Evolutionary conservation across 495 filamentous ascomycete genomes (phyloP).

Genomic region (Glarea lozoyensis): DNA sequence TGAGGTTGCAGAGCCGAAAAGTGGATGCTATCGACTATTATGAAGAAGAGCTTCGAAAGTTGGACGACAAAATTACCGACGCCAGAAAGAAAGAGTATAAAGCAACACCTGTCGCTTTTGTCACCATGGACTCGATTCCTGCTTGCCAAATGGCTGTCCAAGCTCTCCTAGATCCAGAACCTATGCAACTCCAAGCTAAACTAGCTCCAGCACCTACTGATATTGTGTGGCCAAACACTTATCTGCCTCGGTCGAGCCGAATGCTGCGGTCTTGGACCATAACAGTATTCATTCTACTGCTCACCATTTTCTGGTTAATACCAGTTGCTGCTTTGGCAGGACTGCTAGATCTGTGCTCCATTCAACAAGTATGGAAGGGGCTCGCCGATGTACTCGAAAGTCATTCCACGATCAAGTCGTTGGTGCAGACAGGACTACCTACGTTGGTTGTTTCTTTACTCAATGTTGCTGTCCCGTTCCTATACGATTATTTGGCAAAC

Average conservation of each 20-base stretch:
- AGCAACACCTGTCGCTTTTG: slow-evolving; percentile 79
- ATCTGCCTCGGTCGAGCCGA: slow-evolving; percentile 63
- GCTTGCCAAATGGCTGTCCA: slow-evolving; percentile 90
- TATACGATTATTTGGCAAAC: slow-evolving; percentile 89
- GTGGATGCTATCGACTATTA: slow-evolving; percentile 93
- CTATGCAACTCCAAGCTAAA: slow-evolving; percentile 74
- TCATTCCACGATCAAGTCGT: slow-evolving; percentile 58
- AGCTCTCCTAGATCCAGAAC: slow-evolving; percentile 80
- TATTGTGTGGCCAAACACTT: slow-evolving; percentile 89
- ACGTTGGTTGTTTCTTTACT: slow-evolving; percentile 77
- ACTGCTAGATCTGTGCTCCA: slow-evolving; percentile 66
- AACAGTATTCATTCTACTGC: slow-evolving; percentile 67
- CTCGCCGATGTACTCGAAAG: slow-evolving; percentile 56
- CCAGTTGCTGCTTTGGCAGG: slow-evolving; percentile 75
- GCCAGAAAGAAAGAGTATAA: slow-evolving; percentile 70
- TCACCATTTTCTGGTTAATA: slow-evolving; percentile 84
- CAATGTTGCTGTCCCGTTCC: slow-evolving; percentile 80
- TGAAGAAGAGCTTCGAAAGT: slow-evolving; percentile 69
- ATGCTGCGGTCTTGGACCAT: slow-evolving; percentile 73
- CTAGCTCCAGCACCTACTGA: slow-evolving; percentile 81
- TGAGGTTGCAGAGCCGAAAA: slow-evolving; percentile 59
- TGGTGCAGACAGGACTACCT: slow-evolving; percentile 82
- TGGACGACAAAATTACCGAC: slow-evolving; percentile 67
- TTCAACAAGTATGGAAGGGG: slow-evolving; percentile 61
- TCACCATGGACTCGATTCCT: slow-evolving; percentile 95